phyloP scores from a whole-genome alignment of 2,329 filamentous ascomycete species.

The Calonectria henricotiae region DNA sequence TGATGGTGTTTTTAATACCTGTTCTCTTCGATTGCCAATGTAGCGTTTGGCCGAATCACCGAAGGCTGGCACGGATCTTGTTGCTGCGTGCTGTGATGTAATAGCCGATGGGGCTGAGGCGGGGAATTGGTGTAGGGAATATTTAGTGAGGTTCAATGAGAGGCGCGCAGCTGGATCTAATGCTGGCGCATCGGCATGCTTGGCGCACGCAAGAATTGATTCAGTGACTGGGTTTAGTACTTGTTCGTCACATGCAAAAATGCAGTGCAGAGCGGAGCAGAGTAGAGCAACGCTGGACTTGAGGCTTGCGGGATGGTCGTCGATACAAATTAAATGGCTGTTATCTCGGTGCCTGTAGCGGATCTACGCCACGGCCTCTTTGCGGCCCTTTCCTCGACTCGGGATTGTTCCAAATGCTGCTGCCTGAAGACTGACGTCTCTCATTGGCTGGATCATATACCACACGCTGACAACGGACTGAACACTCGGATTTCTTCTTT shows the following conservation, averaged over 20 bases:
- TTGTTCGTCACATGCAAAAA: constrained; percentile 34
- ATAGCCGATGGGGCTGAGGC: constrained; percentile 30
- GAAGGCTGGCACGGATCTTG: constrained; percentile 12
- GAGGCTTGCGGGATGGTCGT: constrained; percentile 21
- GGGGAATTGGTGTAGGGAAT: constrained; percentile 27
- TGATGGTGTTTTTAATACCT: constrained; percentile 47
- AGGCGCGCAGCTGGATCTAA: constrained; percentile 33
- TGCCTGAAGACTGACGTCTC: constrained; percentile 47
- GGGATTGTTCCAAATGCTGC: constrained; percentile 47
- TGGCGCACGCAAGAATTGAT: constrained; percentile 19
- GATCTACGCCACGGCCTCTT: constrained; percentile 51
- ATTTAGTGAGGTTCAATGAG: constrained; percentile 32
- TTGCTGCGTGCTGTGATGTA: constrained; percentile 34
- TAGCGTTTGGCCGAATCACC: not conserved
- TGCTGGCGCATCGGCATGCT: constrained; percentile 32
- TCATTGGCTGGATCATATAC: constrained; percentile 40
- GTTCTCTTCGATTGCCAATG: not conserved
- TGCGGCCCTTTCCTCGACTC: constrained; percentile 49
- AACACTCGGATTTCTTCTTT: not conserved
- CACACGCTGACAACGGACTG: constrained; percentile 13
- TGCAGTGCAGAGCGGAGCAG: constrained; percentile 27
- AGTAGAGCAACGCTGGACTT: not conserved
- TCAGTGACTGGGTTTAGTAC: constrained; percentile 7
- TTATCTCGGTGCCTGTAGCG: constrained; percentile 56
- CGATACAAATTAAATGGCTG: constrained; percentile 44